These are phyloP conservation scores for Dioscorea cayenensis DNA, from an alignment of 116 monocot species.

Conservation along the genomic window DNA sequence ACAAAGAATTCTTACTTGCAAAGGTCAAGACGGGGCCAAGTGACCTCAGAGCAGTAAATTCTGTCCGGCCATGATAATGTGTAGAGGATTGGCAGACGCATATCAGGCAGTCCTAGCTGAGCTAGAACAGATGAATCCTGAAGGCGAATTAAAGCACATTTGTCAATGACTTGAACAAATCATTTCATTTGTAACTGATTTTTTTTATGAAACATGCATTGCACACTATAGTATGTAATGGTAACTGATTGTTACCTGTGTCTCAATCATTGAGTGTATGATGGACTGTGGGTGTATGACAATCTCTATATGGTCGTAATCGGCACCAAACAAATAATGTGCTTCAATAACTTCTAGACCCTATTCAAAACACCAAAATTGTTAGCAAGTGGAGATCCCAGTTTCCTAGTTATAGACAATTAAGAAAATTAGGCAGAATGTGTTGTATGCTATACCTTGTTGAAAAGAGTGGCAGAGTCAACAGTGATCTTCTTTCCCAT, in stretches of 20 bases:
- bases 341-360: slow-evolving; percentile 99
- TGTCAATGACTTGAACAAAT: not conserved
- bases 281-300: slow-evolving; percentile 98
- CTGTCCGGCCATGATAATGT: slow-evolving; percentile 99
- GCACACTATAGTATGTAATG: no score
- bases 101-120: slow-evolving; percentile 94
- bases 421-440: not conserved
- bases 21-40: slow-evolving; percentile 97
- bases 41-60: slow-evolving; percentile 89
- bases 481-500: slow-evolving; percentile 99
- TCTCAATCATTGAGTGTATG: slow-evolving; percentile 99
- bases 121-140: slow-evolving; percentile 98
- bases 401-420: not conserved
- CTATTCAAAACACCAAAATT: slow-evolving; percentile 20
- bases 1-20: slow-evolving; percentile 57
- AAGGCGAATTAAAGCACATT: not conserved
- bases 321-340: slow-evolving; percentile 96
- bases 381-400: not conserved
- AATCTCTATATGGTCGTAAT: slow-evolving; percentile 88
- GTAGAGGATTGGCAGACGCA: slow-evolving; percentile 94
- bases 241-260: slow-evolving; percentile 51
- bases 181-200: no score
- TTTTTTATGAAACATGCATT: no score
- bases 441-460: slow-evolving; percentile 46
- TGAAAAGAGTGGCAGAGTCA: slow-evolving; percentile 98